These are phyloP conservation scores for Amanita thiersii DNA, from an alignment of 768 basidiomycete genomes.

Conservation along the genomic window DNA sequence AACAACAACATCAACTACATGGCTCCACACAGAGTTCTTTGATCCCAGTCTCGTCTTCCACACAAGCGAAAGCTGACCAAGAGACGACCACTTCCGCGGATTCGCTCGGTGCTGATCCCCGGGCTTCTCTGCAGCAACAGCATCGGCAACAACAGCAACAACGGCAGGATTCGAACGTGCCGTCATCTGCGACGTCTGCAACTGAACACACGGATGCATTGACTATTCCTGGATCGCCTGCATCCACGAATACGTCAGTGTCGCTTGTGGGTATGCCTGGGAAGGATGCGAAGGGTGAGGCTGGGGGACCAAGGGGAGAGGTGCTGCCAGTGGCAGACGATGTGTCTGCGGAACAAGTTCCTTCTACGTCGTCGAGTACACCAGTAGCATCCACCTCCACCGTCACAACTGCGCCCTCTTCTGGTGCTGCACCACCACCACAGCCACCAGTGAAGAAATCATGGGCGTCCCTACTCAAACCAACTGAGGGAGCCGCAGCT, in stretches of 20 bases:
- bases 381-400: conserved; percentile 9
- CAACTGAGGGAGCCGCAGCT: conserved; percentile 28
- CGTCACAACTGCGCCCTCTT: conserved; percentile 6
- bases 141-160: not conserved
- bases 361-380: conserved; percentile 11
- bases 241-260: conserved; percentile 52
- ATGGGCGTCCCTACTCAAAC: conserved; percentile 67
- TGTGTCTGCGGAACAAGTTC: not conserved
- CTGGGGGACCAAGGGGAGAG: not conserved
- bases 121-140: conserved; percentile 10
- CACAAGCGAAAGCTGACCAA: not conserved
- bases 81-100: not conserved
- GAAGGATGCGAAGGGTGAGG: conserved; percentile 12
- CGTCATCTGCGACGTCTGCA: conserved; percentile 32
- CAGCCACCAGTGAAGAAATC: conserved; percentile 49
- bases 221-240: conserved; percentile 49
- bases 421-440: conserved; percentile 10
- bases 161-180: conserved; percentile 23
- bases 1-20: too few relatives aligned
- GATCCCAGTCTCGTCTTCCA: not conserved
- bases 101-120: not conserved
- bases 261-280: conserved; percentile 28
- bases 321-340: conserved; percentile 5
- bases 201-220: conserved; percentile 43
- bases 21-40: too few relatives aligned